Conservation (phyloP, 495 filamentous ascomycete genomes). For the Massariosphaeria phaeospora region DNA sequence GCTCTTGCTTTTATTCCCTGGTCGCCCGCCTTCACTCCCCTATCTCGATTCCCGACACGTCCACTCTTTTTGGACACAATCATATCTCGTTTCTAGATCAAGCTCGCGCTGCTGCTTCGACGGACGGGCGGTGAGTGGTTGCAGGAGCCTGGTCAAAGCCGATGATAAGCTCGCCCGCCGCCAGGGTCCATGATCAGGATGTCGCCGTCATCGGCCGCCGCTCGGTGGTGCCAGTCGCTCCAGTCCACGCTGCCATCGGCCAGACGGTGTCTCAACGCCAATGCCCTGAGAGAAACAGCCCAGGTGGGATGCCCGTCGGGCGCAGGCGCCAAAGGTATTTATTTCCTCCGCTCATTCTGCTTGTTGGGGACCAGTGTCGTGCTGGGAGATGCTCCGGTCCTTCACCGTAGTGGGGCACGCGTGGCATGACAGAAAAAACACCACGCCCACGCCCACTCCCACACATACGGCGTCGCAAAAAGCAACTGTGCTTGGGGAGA, state of each 20-base stretch:
- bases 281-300: conserved; percentile 1
- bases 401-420: conserved; percentile 29
- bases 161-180: conserved; percentile 24
- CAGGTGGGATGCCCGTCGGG: background rate
- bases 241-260: conserved; percentile 1
- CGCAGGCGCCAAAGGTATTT: conserved; percentile 27
- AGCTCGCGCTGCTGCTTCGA: background rate
- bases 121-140: conserved; percentile 19
- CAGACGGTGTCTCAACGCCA: conserved; percentile 9
- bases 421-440: conserved; percentile 21
- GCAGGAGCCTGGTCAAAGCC: too few species aligned
- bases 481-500: conserved; percentile 22
- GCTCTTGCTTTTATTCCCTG: background rate
- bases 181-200: too few species aligned
- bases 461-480: conserved; percentile 9
- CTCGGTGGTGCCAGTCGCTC: conserved; percentile 19
- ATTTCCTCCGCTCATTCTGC: conserved; percentile 3
- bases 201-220: conserved; percentile 28
- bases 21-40: background rate
- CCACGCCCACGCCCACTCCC: conserved; percentile 19
- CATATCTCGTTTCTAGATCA: conserved; percentile 6
- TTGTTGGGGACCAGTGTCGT: background rate
- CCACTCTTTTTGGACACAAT: conserved; percentile 21
- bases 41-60: background rate
- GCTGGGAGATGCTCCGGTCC: background rate